Conservation (phyloP, 768 basidiomycete genomes). For the Chiua virens region DNA sequence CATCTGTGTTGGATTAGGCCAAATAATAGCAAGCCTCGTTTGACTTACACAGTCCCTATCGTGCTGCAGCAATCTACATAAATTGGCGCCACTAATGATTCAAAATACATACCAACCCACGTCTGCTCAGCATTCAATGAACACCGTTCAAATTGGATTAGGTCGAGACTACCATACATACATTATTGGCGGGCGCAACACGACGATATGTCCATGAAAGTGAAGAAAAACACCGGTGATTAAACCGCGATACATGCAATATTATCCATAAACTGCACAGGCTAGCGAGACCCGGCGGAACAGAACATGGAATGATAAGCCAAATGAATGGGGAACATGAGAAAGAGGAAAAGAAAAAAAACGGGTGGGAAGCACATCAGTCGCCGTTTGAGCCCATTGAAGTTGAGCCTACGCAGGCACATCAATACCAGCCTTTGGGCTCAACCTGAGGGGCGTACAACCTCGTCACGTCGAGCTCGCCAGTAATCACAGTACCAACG, state of each 20-base stretch:
- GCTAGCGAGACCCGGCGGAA: too few relatives aligned
- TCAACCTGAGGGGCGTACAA: neutral
- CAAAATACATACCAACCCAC: too few relatives aligned
- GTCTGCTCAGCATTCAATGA: neutral
- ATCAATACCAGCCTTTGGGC: neutral
- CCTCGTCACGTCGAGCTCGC: neutral
- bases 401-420: neutral
- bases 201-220: too few relatives aligned
- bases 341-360: neutral
- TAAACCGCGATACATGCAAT: conserved; percentile 10
- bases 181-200: neutral
- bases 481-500: neutral
- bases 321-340: neutral
- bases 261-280: neutral
- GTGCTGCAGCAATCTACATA: too few relatives aligned
- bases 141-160: neutral
- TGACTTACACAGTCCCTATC: too few relatives aligned
- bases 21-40: too few relatives aligned
- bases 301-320: neutral
- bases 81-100: too few relatives aligned
- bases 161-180: neutral
- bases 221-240: conserved; percentile 14
- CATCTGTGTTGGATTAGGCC: too few relatives aligned
- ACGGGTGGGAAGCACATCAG: conserved; percentile 5
- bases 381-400: too few relatives aligned